phyloP scores from a whole-genome alignment of 2,329 filamentous ascomycete genomes.

The Stemphylium beticola region DNA sequence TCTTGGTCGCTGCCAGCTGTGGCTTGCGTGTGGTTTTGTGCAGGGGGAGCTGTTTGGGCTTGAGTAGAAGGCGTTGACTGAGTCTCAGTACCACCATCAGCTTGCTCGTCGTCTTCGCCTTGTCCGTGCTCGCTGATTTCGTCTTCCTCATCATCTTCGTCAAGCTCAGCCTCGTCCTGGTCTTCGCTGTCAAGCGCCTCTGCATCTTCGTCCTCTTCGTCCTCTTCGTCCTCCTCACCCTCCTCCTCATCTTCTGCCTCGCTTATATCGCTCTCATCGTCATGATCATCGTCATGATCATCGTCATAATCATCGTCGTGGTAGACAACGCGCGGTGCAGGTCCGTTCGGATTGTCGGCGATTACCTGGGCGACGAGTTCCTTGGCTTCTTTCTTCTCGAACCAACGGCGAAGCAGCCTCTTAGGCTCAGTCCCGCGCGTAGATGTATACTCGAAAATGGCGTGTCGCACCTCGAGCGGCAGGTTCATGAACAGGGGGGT shows the following conservation, averaged over 20 bases:
- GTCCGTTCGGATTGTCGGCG: constrained; percentile 16
- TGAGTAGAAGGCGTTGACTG: too few species aligned
- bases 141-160: neutral
- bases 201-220: constrained; percentile 3
- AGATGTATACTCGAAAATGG: constrained; percentile 34
- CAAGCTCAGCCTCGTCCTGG: constrained; percentile 10
- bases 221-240: constrained; percentile 5
- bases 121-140: neutral
- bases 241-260: constrained; percentile 12
- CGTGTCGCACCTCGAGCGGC: constrained; percentile 43
- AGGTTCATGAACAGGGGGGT: constrained; percentile 26
- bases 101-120: neutral
- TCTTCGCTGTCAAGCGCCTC: constrained; percentile 11
- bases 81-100: neutral
- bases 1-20: neutral
- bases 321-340: constrained; percentile 15
- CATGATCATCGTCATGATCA: constrained; percentile 16
- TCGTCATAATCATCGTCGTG: constrained; percentile 14
- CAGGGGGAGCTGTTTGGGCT: neutral
- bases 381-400: constrained; percentile 42
- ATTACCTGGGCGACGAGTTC: constrained; percentile 19
- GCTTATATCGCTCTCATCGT: constrained; percentile 10
- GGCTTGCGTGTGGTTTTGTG: neutral
- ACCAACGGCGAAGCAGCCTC: constrained; percentile 42
- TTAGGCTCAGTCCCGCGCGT: constrained; percentile 25